Evolutionary conservation across 2,329 filamentous ascomycete species (phyloP).

Genomic region (Ceratocystis variospora): DNA sequence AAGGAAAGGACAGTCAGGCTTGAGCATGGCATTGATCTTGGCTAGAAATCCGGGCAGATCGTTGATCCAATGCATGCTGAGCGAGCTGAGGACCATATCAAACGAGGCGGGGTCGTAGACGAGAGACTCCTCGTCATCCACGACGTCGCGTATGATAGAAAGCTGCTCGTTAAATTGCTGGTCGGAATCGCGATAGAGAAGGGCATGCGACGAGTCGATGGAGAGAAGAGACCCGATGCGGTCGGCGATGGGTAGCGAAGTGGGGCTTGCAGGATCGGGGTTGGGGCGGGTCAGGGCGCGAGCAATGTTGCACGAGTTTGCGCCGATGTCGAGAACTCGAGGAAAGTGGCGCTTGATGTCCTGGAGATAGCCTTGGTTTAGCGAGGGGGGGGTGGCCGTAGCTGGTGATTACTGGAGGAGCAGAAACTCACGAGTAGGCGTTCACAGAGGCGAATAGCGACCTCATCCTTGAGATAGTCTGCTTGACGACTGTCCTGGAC

Average conservation of each 20-base stretch:
- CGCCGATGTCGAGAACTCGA: slow-evolving; percentile 77
- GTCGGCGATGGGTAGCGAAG: slow-evolving; percentile 51
- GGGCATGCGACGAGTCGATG: slow-evolving; percentile 62
- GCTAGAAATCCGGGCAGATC: slow-evolving; percentile 74
- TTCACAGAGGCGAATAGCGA: slow-evolving; percentile 71
- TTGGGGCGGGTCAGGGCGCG: slow-evolving; percentile 61
- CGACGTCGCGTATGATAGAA: slow-evolving; percentile 57
- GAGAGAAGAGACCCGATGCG: slow-evolving; percentile 64
- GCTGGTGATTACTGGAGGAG: background rate
- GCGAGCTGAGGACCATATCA: slow-evolving; percentile 76
- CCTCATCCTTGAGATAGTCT: slow-evolving; percentile 89
- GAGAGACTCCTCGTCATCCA: slow-evolving; percentile 64
- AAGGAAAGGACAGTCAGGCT: slow-evolving; percentile 82
- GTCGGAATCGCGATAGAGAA: slow-evolving; percentile 68
- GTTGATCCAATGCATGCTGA: slow-evolving; percentile 95
- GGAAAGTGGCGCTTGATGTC: slow-evolving; percentile 86
- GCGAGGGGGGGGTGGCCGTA: background rate
- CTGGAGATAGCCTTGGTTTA: slow-evolving; percentile 30
- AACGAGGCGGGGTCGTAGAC: slow-evolving; percentile 67
- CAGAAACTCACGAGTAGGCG: slow-evolving; percentile 52
- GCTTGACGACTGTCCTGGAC: slow-evolving; percentile 59
- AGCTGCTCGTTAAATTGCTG: slow-evolving; percentile 62
- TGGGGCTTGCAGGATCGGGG: slow-evolving; percentile 44
- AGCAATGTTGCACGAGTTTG: slow-evolving; percentile 90
- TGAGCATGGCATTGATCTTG: slow-evolving; percentile 75